Evolutionary conservation across 2,329 filamentous ascomycete genomes (phyloP), one percentile per base, ranked within the genome.

Genomic region (Pyricularia pennisetigena): DNA sequence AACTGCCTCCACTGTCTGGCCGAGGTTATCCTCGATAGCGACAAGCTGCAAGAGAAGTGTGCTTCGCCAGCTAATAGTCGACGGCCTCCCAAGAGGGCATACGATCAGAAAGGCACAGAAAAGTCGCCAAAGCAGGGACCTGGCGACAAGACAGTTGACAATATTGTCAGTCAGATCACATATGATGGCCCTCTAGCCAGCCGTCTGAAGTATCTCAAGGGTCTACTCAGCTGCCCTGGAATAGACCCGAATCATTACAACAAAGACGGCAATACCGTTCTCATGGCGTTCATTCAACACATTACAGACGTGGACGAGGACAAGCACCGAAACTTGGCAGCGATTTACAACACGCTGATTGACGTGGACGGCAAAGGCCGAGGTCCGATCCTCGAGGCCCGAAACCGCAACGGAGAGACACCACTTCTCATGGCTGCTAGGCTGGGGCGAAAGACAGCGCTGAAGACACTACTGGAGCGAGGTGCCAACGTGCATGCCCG

Each of bases 1-100:
- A 88, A 88, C 69, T 85, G 81, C 9, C 77, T 88, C 20, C 85
- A 88, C 71, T 86, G 84, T 70, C 80, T 88, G n/a, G 85, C 85
- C 2, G 81, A 82, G 69, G 83, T 82, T 7, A 80, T 81, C n/a
- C 75, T 86, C 1, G 80, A 80, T 70, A 68, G 75, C 35, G 74
- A 76, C 4, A 79, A 77, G 10, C 73, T 77, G 16, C 75, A 78
- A 67, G 79, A 79, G 65, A 75, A 74, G 24, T 61, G 57, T 12
- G 23, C 57, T 12, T 61, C 57, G 3, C 24, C 57, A 26, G 75
- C 76, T 68, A 74, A 75, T 8, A 71, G 71, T 29, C 69, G 72
- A 14, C 74, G 74, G 20, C 72, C 74, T 8, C 73, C 75, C 57
- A 82, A 81, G 71, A 78, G 80, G 66, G 81, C 80, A 64, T 72